These are phyloP conservation scores for Leptodermis oblonga DNA, from an alignment of 257 asterid genomes.

Conservation along the genomic window DNA sequence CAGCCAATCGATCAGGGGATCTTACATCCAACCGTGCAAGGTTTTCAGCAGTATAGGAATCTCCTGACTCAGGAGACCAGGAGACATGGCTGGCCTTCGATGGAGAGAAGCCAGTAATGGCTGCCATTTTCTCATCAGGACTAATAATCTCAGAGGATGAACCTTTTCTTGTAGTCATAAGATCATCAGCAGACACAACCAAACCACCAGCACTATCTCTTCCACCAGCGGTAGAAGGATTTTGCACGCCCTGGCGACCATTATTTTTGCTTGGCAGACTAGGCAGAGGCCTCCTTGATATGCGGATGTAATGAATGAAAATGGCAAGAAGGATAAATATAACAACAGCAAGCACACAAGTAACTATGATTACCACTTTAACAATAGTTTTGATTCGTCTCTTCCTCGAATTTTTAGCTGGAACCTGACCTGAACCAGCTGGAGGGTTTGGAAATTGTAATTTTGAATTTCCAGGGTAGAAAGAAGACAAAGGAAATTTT, in stretches of 20 bases:
- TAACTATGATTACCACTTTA: constrained; percentile 53
- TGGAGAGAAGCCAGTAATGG: constrained; percentile 76
- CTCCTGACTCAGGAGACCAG: constrained; percentile 95
- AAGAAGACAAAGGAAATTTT: constrained; percentile 69
- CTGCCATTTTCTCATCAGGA: constrained; percentile 68
- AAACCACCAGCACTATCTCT: constrained; percentile 44
- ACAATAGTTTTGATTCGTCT: constrained; percentile 40
- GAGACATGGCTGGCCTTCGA: constrained; percentile 77
- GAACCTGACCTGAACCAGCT: constrained; percentile 42
- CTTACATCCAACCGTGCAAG: constrained; percentile 71
- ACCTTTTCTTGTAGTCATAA: constrained; percentile 55
- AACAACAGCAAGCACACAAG: constrained; percentile 50
- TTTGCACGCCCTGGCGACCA: constrained; percentile 41
- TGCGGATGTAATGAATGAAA: constrained; percentile 41
- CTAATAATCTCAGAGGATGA: constrained; percentile 62
- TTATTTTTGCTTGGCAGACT: constrained; percentile 45
- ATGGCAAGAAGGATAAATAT: constrained; percentile 52
- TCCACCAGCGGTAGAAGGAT: constrained; percentile 46
- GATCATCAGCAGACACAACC: constrained; percentile 69
- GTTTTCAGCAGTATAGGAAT: constrained; percentile 61
- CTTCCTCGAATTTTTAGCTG: constrained; percentile 29
- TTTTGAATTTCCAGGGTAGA: constrained; percentile 86
- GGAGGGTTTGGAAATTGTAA: constrained; percentile 82
- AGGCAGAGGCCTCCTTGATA: constrained; percentile 41
- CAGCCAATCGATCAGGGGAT: constrained; percentile 84